phyloP scores from a whole-genome alignment of 305 asterid genomes.

The Salvia sclarea region DNA sequence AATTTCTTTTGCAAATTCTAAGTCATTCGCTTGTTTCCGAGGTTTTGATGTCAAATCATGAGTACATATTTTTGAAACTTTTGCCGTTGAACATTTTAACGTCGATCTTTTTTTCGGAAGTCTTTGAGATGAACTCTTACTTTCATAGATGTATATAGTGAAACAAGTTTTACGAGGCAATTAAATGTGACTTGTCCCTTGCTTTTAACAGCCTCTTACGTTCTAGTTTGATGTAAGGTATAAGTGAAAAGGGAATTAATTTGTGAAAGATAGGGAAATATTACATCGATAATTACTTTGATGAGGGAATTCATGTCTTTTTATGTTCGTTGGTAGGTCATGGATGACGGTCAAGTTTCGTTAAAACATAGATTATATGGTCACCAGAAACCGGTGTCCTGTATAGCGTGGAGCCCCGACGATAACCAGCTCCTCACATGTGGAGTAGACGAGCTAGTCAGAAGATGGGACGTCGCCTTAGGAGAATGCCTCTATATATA shows the following conservation, averaged over 20 bases:
- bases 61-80: neutral
- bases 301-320: neutral
- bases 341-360: conserved; percentile 40
- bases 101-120: neutral
- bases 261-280: too few relatives aligned
- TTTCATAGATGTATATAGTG: neutral
- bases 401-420: conserved; percentile 78
- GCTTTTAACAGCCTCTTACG: neutral
- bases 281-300: neutral
- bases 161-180: neutral
- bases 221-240: conserved; percentile 3
- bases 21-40: conserved; percentile 4
- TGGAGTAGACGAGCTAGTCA: conserved; percentile 75
- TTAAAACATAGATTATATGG: conserved; percentile 41
- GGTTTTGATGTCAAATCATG: neutral
- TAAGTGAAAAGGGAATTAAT: too few relatives aligned
- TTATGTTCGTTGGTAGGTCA: conserved; percentile 42
- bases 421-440: conserved; percentile 76
- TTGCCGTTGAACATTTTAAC: neutral
- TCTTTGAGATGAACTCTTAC: neutral
- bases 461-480: conserved; percentile 70
- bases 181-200: neutral
- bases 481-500: conserved; percentile 67
- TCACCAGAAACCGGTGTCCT: conserved; percentile 67
- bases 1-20: neutral